Evolutionary conservation across 257 asterid species (phyloP).

Genomic region (Lantana camara): DNA sequence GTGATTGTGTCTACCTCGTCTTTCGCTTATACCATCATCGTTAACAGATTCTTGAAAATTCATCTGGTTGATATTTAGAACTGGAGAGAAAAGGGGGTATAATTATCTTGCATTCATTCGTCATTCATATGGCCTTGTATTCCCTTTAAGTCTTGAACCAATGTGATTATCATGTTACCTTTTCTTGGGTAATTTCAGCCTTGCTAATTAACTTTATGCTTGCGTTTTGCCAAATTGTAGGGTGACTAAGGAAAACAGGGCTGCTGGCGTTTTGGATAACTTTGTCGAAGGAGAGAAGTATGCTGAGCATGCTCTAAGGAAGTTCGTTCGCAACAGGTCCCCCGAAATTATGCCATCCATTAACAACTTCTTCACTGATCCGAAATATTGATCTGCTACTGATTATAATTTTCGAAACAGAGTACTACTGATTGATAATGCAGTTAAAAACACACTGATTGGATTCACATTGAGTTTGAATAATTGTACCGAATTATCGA

Average conservation of each 20-base stretch:
- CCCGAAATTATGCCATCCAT: constrained; percentile 78
- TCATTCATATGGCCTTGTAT: not conserved
- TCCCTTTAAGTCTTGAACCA: not conserved
- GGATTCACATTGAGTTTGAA: not conserved
- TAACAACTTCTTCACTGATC: constrained; percentile 70
- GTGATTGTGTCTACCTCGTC: not conserved
- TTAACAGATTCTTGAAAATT: not conserved
- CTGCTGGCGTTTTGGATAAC: constrained; percentile 82
- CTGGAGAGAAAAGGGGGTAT: not conserved
- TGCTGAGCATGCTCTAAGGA: constrained; percentile 66
- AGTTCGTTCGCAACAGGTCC: constrained; percentile 61
- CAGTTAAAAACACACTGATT: not conserved
- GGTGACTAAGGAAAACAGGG: constrained; percentile 80
- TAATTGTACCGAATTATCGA: constrained; percentile 22
- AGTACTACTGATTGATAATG: not conserved
- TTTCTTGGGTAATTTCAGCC: not conserved
- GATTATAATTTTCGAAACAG: not conserved
- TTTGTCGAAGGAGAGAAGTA: constrained; percentile 76
- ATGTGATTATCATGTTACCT: not conserved
- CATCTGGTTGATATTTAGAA: not conserved
- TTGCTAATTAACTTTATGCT: not conserved
- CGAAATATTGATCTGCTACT: constrained; percentile 39
- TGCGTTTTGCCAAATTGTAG: constrained; percentile 34
- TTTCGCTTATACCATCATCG: not conserved
- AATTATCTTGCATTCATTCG: too few relatives aligned